Evolutionary conservation across 345 rosid genomes (phyloP), one percentile per base, ranked within the genome.

Genomic region (Clarkia xantiana): DNA sequence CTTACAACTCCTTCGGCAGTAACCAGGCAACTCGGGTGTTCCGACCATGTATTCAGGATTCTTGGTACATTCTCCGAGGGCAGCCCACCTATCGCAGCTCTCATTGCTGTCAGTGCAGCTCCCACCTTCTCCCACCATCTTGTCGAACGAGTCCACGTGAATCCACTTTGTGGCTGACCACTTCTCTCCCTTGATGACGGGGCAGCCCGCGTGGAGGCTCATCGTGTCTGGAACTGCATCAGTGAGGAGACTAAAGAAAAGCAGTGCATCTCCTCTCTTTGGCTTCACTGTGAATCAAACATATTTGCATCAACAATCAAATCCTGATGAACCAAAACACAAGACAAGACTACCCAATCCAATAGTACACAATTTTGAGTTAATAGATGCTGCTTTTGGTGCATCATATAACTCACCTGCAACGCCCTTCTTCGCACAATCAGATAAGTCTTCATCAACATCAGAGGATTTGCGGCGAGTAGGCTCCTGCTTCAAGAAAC

Each of bases 101-200:
- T 65, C 81, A 16, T 83, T 86, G 53, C 42, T 9, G 56, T 90
- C 95, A 0, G 77, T 65, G 66, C 95, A 90, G 75, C 57, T 79
- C 60, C 91, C 91, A 4, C 62, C 76, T 8, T 56, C 68, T 1
- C 67, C 66, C 53, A 82, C 11, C 9, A 59, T 62, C 76, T 81
- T 81, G 55, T 79, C 88, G 20, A 86, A 90, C 10, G 94, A 81
- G 64, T 86, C 88, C 18, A 83, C 96, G 42, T 90, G 97, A 58
- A 90, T 77, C 97, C 97, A 90, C 70, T 90, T 90, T 0, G 97
- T 90, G 9, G 97, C 97, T 1, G 96, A 90, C 97, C 97, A 86
- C 75, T 90, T 90, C 81, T 90, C 97, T 12, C 97, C 95, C 60
- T 85, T 84, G 9, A 86, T 76, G 65, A 90, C 95, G 0, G 88